phyloP scores from a whole-genome alignment of 257 asterid genomes.

The Apocynum venetum region DNA sequence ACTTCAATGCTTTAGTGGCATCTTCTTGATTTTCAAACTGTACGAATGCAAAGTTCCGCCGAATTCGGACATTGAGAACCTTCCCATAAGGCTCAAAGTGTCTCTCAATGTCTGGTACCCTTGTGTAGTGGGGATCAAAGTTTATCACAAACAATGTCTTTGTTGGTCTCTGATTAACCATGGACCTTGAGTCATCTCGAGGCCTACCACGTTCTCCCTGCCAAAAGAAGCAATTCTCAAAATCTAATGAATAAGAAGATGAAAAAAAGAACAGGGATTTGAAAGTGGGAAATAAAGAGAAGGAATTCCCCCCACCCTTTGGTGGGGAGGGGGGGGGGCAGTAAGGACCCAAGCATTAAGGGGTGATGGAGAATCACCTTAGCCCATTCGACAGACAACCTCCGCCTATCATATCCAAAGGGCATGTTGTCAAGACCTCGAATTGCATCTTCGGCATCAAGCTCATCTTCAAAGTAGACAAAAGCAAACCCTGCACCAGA shows the following conservation, averaged over 20 bases:
- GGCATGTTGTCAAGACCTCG: conserved; percentile 55
- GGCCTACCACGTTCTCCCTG: conserved; percentile 91
- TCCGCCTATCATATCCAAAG: conserved; percentile 71
- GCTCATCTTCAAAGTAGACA: conserved; percentile 86
- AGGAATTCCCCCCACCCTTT: too few species aligned
- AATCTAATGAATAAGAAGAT: neutral
- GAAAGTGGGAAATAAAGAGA: too few species aligned
- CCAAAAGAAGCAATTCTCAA: conserved; percentile 11
- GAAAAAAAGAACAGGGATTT: neutral
- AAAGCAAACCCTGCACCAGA: conserved; percentile 72
- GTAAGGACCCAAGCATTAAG: too few species aligned
- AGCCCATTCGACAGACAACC: conserved; percentile 89
- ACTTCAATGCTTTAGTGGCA: conserved; percentile 86
- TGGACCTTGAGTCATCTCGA: conserved; percentile 50
- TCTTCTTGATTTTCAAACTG: conserved; percentile 89
- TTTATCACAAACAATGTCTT: conserved; percentile 87
- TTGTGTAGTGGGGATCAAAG: conserved; percentile 76
- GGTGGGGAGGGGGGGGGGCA: too few species aligned
- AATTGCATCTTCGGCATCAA: conserved; percentile 86
- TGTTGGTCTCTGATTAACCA: conserved; percentile 65
- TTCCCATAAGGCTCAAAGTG: conserved; percentile 90
- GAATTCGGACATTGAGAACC: conserved; percentile 70
- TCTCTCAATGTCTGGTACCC: conserved; percentile 66
- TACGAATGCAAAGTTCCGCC: conserved; percentile 91
- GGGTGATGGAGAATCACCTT: conserved; percentile 35